Conservation (phyloP, 306 rosid genomes). For the Vigna mungo region DNA sequence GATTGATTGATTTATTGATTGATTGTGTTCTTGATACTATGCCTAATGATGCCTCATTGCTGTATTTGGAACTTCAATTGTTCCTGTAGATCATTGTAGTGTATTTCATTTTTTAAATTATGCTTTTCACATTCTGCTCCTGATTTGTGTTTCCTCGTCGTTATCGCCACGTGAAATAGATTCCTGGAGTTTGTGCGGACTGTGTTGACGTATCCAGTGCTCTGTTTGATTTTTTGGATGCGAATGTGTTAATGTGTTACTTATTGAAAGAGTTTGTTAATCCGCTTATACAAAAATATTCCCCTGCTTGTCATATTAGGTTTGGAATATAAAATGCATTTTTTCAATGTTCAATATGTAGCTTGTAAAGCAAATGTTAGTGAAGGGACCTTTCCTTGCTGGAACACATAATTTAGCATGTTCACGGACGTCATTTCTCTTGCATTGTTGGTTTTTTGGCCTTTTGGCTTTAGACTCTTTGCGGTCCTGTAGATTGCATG, state of each 20-base stretch:
- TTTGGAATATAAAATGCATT: background rate
- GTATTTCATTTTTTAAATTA: slow-evolving; percentile 13
- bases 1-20: background rate
- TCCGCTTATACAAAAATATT: background rate
- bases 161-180: background rate
- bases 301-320: too few species aligned
- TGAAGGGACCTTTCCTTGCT: background rate
- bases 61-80: slow-evolving; percentile 4
- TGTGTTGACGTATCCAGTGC: background rate
- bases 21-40: background rate
- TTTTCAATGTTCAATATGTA: background rate
- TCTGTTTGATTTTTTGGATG: slow-evolving; percentile 1
- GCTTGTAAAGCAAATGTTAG: background rate
- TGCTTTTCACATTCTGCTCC: background rate
- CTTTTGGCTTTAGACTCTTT: slow-evolving; percentile 6
- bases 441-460: background rate
- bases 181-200: background rate
- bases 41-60: background rate
- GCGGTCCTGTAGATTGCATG: slow-evolving; percentile 23
- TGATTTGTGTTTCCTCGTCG: background rate
- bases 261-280: background rate
- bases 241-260: background rate
- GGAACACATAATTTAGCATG: slow-evolving; percentile 18
- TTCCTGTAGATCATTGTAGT: slow-evolving; percentile 33
- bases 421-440: background rate